Evolutionary conservation across 1,284 basidiomycete genomes (phyloP).

Genomic region (Wolfiporia cocos): DNA sequence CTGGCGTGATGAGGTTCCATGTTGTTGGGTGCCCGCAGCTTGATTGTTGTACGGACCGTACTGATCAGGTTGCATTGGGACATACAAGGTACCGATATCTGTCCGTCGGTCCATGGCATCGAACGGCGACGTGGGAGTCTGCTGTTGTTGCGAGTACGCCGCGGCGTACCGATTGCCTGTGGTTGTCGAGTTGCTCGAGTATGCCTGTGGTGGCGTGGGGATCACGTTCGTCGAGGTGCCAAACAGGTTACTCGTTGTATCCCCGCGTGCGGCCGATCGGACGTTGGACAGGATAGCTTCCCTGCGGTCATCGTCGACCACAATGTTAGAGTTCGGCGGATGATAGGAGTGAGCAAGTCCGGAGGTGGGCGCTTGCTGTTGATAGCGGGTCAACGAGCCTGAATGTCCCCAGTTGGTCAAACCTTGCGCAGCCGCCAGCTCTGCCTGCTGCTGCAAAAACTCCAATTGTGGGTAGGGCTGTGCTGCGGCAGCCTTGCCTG

Average conservation of each 20-base stretch:
- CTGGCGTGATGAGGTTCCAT: conserved; percentile 29
- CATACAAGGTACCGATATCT: conserved; percentile 64
- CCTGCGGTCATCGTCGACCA: conserved; percentile 60
- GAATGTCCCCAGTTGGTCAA: conserved; percentile 44
- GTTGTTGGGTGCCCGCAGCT: conserved; percentile 24
- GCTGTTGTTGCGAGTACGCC: conserved; percentile 38
- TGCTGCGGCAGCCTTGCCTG: conserved; percentile 56
- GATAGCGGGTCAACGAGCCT: conserved; percentile 36
- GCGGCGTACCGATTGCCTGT: conserved; percentile 52
- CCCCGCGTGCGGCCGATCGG: conserved; percentile 55
- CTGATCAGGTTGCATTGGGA: conserved; percentile 75
- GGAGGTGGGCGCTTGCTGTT: conserved; percentile 47
- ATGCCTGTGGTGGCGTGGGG: conserved; percentile 68
- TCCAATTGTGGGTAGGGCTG: conserved; percentile 85
- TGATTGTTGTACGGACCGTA: conserved; percentile 47
- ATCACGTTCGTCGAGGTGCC: conserved; percentile 44
- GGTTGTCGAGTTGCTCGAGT: conserved; percentile 44
- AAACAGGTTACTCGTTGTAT: conserved; percentile 37
- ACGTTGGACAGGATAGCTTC: conserved; percentile 73
- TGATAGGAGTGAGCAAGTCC: conserved; percentile 67
- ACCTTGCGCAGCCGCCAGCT: conserved; percentile 64
- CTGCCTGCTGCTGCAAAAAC: conserved; percentile 87
- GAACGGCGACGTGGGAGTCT: conserved; percentile 41
- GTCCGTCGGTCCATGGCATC: conserved; percentile 55
- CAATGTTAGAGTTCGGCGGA: conserved; percentile 41